Conservation (phyloP, 1,284 basidiomycete genomes). For the Ceratobasidium sp. region DNA sequence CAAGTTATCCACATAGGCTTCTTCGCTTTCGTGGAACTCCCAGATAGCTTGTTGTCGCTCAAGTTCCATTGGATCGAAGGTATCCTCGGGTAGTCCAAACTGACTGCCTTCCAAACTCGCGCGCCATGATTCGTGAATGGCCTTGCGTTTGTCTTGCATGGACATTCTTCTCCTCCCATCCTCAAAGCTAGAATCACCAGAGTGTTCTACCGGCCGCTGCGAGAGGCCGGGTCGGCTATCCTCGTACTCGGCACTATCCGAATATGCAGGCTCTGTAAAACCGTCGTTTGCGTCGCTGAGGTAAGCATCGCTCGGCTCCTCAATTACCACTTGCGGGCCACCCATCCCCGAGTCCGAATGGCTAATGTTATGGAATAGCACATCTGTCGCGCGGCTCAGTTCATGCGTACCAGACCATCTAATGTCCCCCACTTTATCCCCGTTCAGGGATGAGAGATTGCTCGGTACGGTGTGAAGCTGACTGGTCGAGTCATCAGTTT, state of each 20-base stretch:
- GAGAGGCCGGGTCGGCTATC: background rate
- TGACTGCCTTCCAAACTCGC: slow-evolving; percentile 14
- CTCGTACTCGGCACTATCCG: slow-evolving; percentile 4
- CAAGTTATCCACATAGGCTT: slow-evolving; percentile 74
- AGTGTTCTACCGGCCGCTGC: background rate
- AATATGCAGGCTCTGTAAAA: background rate
- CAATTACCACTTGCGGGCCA: background rate
- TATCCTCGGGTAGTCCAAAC: background rate
- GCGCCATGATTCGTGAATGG: slow-evolving; percentile 32
- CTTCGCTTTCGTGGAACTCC: slow-evolving; percentile 78
- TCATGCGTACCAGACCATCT: slow-evolving; percentile 32
- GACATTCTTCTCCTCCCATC: slow-evolving; percentile 7
- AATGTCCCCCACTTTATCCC: slow-evolving; percentile 28
- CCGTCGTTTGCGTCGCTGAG: background rate
- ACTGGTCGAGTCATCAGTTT: background rate
- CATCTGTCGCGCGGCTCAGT: slow-evolving; percentile 6
- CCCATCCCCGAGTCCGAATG: background rate
- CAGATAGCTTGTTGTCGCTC: slow-evolving; percentile 77
- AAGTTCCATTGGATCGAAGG: slow-evolving; percentile 62
- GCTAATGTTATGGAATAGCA: slow-evolving; percentile 33
- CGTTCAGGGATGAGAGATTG: slow-evolving; percentile 32
- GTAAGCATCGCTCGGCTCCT: slow-evolving; percentile 16
- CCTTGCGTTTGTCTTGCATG: slow-evolving; percentile 26
- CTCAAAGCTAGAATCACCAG: background rate
- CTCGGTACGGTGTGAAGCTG: slow-evolving; percentile 25